Base-by-base conservation (phyloP, 331 rosid species). In the Telfairia occidentalis region DNA sequence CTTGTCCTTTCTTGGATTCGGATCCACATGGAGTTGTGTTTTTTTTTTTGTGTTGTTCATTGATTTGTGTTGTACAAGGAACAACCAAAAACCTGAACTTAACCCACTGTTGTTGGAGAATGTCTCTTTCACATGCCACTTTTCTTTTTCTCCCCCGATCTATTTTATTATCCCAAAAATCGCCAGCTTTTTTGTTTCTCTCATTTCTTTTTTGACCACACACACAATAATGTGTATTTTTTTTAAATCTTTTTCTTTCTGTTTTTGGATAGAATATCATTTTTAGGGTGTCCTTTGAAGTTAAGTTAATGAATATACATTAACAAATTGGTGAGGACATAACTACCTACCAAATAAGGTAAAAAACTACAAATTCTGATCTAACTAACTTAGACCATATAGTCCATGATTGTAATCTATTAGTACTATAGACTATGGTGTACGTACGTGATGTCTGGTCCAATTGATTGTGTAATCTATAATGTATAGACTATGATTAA, bases 1-100 rank as follows among this genome's bases (percentile, higher is more conserved):
- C 28, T 83, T 85, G 90, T 86, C 78, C 87, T 89, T 91, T 85
- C 90, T 82, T 55, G 79, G 89, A 86, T 86, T 85, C 70, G 26
- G 2, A 28, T 80, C 82, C 85, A 86, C 86, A 80, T 86, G 90
- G 85, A 28, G 60, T 34, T 18, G 37, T 32, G 12, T 57, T 54
- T 9, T 55, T 16, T 64, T 65, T 10, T 40, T 7, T 66, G 32
- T 66, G 10, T 16, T 30, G 13, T 32, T 40, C 9, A 40, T 40
- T 40, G 3, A 48, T 69, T 43, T 69, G 74, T 69, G 21, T 24
- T 3, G 37, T 69, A 43, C 24, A 69, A 43, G 74, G 74, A 45
- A 69, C 38, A n/a, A 18, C 43, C 16, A 16, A 63, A 37, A 65
- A 16, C 37, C 3, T 7, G 43, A 55, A 46, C 1, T 24, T 9